Evolutionary conservation across 2,329 filamentous ascomycete genomes (phyloP), one percentile per base, ranked within the genome.

Genomic region (Gaeumannomyces sp.): DNA sequence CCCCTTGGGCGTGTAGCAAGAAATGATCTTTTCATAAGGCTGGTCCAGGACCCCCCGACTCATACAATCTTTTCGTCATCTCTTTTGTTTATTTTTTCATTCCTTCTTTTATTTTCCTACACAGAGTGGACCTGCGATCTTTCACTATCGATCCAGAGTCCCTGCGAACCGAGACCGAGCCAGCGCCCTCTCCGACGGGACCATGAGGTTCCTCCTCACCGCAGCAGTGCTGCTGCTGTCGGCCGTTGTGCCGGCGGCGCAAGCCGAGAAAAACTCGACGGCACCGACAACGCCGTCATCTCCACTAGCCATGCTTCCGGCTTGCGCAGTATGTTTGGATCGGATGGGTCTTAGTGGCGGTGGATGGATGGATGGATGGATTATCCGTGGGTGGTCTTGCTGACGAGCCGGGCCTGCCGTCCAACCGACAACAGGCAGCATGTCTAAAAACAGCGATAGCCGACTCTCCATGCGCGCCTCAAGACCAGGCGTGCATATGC

Each of bases 401-500:
- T 28, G 27, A 59, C 57, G 27, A 27, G 22, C 57, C 25, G 22
- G 3, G 16, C 45, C 19, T n/a, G 13, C 53, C 19, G 53, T 22
- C 7, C n/a, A 7, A 22, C 10, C 22, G 22, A 53, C 16, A 25
- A 53, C 31, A 63, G 62, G 27, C 33, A 59, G 14, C 62, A 45
- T 63, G 62, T 38, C 13, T 63, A 11, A 19, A 22, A 33, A 59
- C 62, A 38, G 53, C 62, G 8, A 8, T 63, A n/a, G 29, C n/a
- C 14, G 5, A 16, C 11, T 63, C 53, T 10, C 11, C 29, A 4
- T 63, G 62, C 31, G 29, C 62, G 16, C 13, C 53, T 7, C 31
- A 25, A 2, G 19, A 60, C 62, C 62, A 60, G 35, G 38, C 62
- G 10, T 64, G 62, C 35, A 60, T 60, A n/a, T 64, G 62, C 57